Conservation (phyloP, 2,329 filamentous ascomycete species). For the Myriangium duriaei region DNA sequence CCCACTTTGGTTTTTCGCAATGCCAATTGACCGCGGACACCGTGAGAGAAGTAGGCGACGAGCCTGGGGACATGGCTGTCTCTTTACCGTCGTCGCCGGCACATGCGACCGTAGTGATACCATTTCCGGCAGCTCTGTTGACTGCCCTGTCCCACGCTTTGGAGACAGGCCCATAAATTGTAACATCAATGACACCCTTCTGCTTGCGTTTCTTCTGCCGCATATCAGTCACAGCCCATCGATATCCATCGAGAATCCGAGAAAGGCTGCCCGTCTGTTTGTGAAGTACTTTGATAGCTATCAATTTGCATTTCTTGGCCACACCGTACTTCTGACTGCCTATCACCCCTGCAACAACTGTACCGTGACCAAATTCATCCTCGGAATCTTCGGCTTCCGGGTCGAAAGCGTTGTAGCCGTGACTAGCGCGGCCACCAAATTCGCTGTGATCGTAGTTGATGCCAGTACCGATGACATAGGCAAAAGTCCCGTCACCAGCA, state of each 20-base stretch:
- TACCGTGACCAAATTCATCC: slow-evolving; percentile 54
- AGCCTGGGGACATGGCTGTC: slow-evolving; percentile 20
- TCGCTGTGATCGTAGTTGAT: slow-evolving; percentile 18
- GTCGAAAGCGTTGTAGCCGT: slow-evolving; percentile 20
- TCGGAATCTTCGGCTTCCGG: slow-evolving; percentile 34
- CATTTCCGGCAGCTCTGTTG: slow-evolving; percentile 31
- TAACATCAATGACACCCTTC: slow-evolving; percentile 45
- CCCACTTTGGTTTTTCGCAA: slow-evolving; percentile 25
- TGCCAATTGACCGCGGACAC: slow-evolving; percentile 23
- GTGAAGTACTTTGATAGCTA: slow-evolving; percentile 47
- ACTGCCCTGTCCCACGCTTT: slow-evolving; percentile 40
- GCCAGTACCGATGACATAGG: slow-evolving; percentile 29
- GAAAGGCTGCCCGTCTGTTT: slow-evolving; percentile 33
- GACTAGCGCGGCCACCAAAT: slow-evolving; percentile 25
- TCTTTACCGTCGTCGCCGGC: slow-evolving; percentile 38
- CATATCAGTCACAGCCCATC: slow-evolving; percentile 33
- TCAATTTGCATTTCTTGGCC: slow-evolving; percentile 43
- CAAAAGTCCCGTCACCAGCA: slow-evolving; percentile 25
- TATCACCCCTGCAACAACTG: slow-evolving; percentile 51
- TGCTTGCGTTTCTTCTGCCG: slow-evolving; percentile 10
- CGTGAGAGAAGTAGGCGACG: slow-evolving; percentile 23
- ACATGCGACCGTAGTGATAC: slow-evolving; percentile 42
- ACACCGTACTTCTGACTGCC: slow-evolving; percentile 50
- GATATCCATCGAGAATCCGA: slow-evolving; percentile 47
- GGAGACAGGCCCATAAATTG: slow-evolving; percentile 37